Conservation (phyloP, 352 stramenopile genomes). For the Phytophthora macrochlamydospora region DNA sequence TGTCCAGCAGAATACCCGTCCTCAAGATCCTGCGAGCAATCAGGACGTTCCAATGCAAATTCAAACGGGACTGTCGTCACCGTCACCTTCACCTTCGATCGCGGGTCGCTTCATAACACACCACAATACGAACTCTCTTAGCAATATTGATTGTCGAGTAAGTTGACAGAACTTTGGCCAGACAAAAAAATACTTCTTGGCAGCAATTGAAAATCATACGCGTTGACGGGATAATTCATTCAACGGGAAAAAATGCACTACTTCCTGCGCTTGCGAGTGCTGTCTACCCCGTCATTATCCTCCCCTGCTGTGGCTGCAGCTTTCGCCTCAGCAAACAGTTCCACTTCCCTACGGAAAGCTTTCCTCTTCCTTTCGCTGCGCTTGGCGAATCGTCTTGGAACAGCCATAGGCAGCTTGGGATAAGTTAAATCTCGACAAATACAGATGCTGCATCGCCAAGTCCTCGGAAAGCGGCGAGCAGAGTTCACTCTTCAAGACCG, state of each 20-base stretch:
- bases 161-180: too few species aligned
- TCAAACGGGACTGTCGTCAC: too few species aligned
- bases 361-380: slow-evolving; percentile 63
- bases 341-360: slow-evolving; percentile 68
- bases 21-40: too few species aligned
- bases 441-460: slow-evolving; percentile 68
- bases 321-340: slow-evolving; percentile 51
- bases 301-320: slow-evolving; percentile 17
- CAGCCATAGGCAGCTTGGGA: slow-evolving; percentile 59
- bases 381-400: slow-evolving; percentile 46
- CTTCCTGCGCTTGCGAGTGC: slow-evolving; percentile 60
- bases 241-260: slow-evolving; percentile 31
- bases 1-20: too few species aligned
- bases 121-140: too few species aligned
- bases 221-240: slow-evolving; percentile 15
- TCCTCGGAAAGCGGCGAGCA: slow-evolving; percentile 75
- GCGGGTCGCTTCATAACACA: too few species aligned
- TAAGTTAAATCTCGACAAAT: slow-evolving; percentile 77
- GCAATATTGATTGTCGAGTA: too few species aligned
- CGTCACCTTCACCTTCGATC: too few species aligned
- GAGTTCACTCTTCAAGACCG: slow-evolving; percentile 60
- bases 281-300: slow-evolving; percentile 23
- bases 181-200: too few species aligned
- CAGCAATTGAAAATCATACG: too few species aligned
- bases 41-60: too few species aligned